These are phyloP conservation scores for Rasamsonia emersonii DNA, from an alignment of 2,329 filamentous ascomycete species.

Conservation along the genomic window DNA sequence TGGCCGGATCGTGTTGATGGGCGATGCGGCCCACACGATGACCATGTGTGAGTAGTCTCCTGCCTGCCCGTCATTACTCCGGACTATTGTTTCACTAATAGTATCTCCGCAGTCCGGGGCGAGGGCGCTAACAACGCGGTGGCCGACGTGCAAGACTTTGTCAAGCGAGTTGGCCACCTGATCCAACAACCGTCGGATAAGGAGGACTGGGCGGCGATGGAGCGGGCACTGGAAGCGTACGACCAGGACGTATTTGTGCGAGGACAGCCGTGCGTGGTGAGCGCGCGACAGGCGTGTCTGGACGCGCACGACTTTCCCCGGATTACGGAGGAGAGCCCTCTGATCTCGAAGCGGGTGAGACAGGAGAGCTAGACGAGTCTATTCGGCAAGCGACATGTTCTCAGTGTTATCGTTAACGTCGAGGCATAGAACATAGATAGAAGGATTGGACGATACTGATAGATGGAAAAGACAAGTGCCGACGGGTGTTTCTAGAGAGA, in stretches of 20 bases:
- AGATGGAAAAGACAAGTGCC: too few species aligned
- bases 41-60: conserved; percentile 45
- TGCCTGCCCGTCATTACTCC: neutral
- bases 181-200: conserved; percentile 4
- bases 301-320: conserved; percentile 46
- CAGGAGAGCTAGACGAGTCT: neutral
- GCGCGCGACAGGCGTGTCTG: conserved; percentile 45
- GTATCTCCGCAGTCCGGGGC: conserved; percentile 40
- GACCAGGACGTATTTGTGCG: conserved; percentile 39
- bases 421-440: too few species aligned
- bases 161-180: conserved; percentile 20
- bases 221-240: conserved; percentile 24
- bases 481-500: too few species aligned
- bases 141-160: conserved; percentile 42
- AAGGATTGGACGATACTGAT: too few species aligned
- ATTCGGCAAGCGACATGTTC: too few species aligned
- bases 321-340: conserved; percentile 31
- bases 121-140: conserved; percentile 53
- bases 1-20: conserved; percentile 41
- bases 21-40: conserved; percentile 52
- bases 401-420: too few species aligned
- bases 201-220: conserved; percentile 6
- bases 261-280: conserved; percentile 39
- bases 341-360: conserved; percentile 28
- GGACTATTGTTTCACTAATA: neutral